phyloP scores from a whole-genome alignment of 176 grass and related monocot species.

The Eleusine coracana region DNA sequence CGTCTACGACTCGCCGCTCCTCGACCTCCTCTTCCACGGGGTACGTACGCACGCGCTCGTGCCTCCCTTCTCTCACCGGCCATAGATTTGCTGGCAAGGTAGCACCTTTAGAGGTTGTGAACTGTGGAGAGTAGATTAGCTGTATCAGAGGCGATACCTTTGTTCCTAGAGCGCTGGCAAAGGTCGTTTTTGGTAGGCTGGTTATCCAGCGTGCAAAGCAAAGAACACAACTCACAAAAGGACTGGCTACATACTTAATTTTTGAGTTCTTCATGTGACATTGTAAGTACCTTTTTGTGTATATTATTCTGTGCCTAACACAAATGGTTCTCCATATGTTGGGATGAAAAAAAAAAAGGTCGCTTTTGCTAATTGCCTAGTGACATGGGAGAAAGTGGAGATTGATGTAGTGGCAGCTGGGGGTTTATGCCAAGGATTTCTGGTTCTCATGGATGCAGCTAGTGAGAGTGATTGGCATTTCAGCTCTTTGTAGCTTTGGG shows the following conservation, averaged over 20 bases:
- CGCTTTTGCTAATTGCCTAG: not conserved
- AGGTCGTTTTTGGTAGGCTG: not conserved
- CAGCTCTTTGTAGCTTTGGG: not conserved
- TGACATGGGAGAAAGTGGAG: not conserved
- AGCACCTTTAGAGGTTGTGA: not conserved
- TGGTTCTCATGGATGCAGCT: slow-evolving; percentile 6
- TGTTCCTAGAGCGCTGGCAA: not conserved
- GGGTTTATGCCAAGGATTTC: not conserved
- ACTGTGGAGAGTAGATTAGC: not conserved
- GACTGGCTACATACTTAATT: not conserved
- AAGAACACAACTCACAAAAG: not conserved
- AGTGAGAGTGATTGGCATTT: not conserved
- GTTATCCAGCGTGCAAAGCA: not conserved
- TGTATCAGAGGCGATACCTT: not conserved
- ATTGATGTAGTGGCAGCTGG: not conserved
- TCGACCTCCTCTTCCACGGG: slow-evolving; percentile 95
- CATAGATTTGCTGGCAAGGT: slow-evolving; percentile 19
- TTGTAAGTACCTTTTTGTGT: not conserved
- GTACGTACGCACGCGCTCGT: slow-evolving; percentile 53
- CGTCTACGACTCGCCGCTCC: slow-evolving; percentile 82
- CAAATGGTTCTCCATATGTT: not conserved
- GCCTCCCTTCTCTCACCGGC: not conserved
- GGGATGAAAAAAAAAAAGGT: not conserved
- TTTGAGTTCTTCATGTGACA: not conserved
- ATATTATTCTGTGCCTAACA: not conserved